Percentiles rank a stretch among this genome's conserved stretches.
These are phyloP conservation scores for Pseudogymnoascus sp. DNA, from an alignment of 2,329 filamentous ascomycete species.

Conservation along the genomic window DNA sequence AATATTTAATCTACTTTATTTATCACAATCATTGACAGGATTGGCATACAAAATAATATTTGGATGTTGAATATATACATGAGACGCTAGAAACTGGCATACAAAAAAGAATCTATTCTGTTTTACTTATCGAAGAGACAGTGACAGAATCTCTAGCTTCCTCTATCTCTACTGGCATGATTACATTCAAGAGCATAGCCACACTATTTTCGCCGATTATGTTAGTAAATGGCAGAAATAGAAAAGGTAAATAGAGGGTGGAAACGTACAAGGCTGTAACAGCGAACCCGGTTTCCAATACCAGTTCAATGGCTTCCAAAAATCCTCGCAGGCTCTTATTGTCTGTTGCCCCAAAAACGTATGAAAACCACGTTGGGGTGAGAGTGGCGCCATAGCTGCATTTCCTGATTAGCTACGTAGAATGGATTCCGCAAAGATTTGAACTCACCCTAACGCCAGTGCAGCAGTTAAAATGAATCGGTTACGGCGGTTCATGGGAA, in stretches of 20 bases:
- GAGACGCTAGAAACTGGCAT: too few relatives aligned
- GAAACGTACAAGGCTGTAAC: slow-evolving; percentile 46
- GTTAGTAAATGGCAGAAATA: not conserved
- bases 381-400: slow-evolving; percentile 54
- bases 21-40: too few relatives aligned
- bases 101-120: not conserved
- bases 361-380: slow-evolving; percentile 57
- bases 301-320: slow-evolving; percentile 62
- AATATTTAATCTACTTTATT: too few relatives aligned
- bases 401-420: not conserved
- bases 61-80: too few relatives aligned
- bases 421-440: not conserved
- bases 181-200: not conserved
- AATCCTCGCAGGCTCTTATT: slow-evolving; percentile 65
- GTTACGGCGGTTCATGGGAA: slow-evolving; percentile 65
- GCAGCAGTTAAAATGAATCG: slow-evolving; percentile 74
- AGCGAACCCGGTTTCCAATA: slow-evolving; percentile 69
- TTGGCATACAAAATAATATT: too few relatives aligned
- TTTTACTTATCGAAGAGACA: not conserved
- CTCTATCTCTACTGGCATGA: not conserved
- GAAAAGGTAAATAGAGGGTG: not conserved
- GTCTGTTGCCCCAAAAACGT: slow-evolving; percentile 59
- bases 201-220: not conserved
- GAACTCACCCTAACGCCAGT: slow-evolving; percentile 53
- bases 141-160: not conserved